Evolutionary conservation across 768 basidiomycete genomes (phyloP).

Genomic region (Phanerochaete sordida): DNA sequence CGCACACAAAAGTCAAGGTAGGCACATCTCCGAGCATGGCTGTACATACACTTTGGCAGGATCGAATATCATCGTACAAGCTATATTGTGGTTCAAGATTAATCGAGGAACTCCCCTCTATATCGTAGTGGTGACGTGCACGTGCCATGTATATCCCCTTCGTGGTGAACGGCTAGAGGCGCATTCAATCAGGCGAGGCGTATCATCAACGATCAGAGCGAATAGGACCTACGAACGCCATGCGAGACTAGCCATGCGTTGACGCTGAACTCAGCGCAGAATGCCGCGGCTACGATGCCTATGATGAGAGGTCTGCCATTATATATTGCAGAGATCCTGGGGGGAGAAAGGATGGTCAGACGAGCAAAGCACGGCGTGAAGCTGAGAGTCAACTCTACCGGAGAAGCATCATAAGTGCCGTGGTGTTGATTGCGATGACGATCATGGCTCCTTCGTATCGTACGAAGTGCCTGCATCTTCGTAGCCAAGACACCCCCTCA

Average conservation of each 20-base stretch:
- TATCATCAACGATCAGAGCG: too few species aligned
- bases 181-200: too few species aligned
- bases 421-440: constrained; percentile 47
- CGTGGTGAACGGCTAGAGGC: too few species aligned
- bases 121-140: too few species aligned
- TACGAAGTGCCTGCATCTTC: constrained; percentile 27
- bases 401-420: constrained; percentile 57
- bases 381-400: too few species aligned
- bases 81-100: constrained; percentile 24
- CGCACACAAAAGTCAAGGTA: not conserved
- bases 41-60: constrained; percentile 20
- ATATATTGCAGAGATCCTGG: constrained; percentile 30
- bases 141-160: too few species aligned
- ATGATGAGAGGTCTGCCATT: constrained; percentile 19
- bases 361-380: too few species aligned
- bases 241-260: constrained; percentile 51
- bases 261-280: constrained; percentile 41
- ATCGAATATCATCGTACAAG: constrained; percentile 39
- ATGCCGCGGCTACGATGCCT: constrained; percentile 29
- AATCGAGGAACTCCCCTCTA: too few species aligned
- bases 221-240: constrained; percentile 46
- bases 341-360: not conserved
- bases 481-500: not conserved
- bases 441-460: constrained; percentile 40
- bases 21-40: too few species aligned